Conservation (phyloP, 805 yeast genomes). For the Candida khao-thaluensis region DNA sequence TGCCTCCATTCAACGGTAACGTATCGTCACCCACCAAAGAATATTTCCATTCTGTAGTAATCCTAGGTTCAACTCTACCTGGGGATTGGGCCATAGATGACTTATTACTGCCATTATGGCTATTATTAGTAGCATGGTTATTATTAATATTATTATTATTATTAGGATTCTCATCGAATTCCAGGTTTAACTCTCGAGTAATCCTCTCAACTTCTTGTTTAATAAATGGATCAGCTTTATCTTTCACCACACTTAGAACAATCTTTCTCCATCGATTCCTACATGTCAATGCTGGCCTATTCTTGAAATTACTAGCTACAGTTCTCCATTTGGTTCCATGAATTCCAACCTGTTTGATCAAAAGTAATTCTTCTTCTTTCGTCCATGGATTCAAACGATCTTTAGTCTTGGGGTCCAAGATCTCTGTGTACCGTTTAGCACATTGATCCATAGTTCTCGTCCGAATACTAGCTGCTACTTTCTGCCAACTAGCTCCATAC, state of each 20-base stretch:
- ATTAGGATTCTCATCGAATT: not conserved
- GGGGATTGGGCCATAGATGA: not conserved
- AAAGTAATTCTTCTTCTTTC: constrained; percentile 66
- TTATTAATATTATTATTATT: not conserved
- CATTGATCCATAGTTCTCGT: constrained; percentile 96
- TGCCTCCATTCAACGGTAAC: constrained; percentile 42
- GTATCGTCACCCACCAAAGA: constrained; percentile 20
- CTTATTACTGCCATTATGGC: not conserved
- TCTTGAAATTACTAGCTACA: constrained; percentile 65
- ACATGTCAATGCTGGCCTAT: constrained; percentile 86
- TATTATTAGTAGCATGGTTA: not conserved
- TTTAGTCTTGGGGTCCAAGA: constrained; percentile 75
- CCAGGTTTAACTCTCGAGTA: constrained; percentile 19
- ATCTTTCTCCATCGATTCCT: constrained; percentile 91
- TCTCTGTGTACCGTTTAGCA: constrained; percentile 87
- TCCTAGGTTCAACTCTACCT: constrained; percentile 1
- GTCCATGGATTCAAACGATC: constrained; percentile 81
- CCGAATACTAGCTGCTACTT: constrained; percentile 68
- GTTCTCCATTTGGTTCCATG: constrained; percentile 91
- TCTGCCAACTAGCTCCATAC: constrained; percentile 84
- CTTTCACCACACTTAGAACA: constrained; percentile 70
- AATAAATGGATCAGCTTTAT: constrained; percentile 56
- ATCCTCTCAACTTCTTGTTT: constrained; percentile 58
- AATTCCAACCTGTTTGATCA: constrained; percentile 64
- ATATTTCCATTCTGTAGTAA: constrained; percentile 60